phyloP scores from a whole-genome alignment of 116 monocot genomes.

The Trichopus zeylanicus region DNA sequence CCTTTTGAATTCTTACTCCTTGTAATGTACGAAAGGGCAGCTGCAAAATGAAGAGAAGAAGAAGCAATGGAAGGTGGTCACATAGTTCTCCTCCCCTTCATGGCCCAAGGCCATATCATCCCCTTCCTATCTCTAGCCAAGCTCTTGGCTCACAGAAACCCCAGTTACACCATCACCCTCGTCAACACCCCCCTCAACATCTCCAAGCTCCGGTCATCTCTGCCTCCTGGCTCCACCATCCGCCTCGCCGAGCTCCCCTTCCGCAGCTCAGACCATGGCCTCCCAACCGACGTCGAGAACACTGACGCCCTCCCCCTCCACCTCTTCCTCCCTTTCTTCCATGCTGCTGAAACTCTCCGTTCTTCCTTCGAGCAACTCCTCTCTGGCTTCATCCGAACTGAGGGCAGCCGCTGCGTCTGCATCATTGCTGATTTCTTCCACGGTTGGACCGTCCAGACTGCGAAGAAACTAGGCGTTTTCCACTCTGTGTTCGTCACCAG shows the following conservation, averaged over 20 bases:
- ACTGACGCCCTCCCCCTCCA: conserved; percentile 12
- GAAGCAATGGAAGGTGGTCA: too few species aligned
- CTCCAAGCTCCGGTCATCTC: conserved; percentile 11
- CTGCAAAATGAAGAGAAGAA: too few species aligned
- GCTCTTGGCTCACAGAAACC: conserved; percentile 10
- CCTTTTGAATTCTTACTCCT: too few species aligned
- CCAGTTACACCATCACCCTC: conserved; percentile 32
- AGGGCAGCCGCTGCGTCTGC: conserved; percentile 3
- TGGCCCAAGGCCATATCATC: conserved; percentile 62
- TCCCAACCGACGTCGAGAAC: conserved; percentile 17
- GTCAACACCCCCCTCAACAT: conserved; percentile 47
- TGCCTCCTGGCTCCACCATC: conserved; percentile 25
- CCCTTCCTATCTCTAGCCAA: conserved; percentile 46
- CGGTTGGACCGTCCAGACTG: conserved; percentile 24
- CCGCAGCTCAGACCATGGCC: conserved; percentile 7
- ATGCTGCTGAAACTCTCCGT: conserved; percentile 15
- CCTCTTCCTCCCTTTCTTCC: conserved; percentile 10
- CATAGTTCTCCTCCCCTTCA: conserved; percentile 53
- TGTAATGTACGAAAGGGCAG: too few species aligned
- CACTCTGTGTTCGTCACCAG: conserved; percentile 21
- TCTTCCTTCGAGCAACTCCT: conserved; percentile 24
- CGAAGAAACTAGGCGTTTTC: conserved; percentile 12
- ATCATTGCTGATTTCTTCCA: conserved; percentile 38
- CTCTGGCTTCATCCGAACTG: neutral
- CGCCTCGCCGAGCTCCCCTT: conserved; percentile 21